phyloP scores from a whole-genome alignment of 1,139 yeast species.

The Yamadazyma trypodendri region DNA sequence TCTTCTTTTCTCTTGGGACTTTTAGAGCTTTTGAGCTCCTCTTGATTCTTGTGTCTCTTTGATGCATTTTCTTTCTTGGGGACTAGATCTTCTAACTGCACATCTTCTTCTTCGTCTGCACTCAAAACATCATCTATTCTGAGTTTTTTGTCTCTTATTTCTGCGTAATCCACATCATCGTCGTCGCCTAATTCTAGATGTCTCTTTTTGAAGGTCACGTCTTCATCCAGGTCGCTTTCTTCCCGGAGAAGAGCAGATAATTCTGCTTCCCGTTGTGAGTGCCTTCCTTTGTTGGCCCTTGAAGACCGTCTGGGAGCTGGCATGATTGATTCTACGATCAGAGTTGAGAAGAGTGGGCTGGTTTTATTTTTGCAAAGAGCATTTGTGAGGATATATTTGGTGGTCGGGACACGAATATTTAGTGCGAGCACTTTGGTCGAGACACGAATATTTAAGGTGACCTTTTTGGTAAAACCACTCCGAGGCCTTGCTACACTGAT shows the following conservation, averaged over 20 bases:
- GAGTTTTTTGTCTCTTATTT: slow-evolving; percentile 3
- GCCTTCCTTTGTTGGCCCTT: slow-evolving; percentile 43
- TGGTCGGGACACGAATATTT: no score
- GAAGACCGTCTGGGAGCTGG: slow-evolving; percentile 32
- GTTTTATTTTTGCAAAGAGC: background rate
- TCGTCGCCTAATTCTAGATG: slow-evolving; percentile 5
- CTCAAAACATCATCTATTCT: slow-evolving; percentile 5
- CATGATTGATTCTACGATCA: slow-evolving; percentile 1
- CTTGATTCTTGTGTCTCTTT: background rate
- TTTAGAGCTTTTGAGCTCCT: background rate
- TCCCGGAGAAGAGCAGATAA: background rate
- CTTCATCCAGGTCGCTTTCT: slow-evolving; percentile 1
- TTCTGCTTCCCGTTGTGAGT: slow-evolving; percentile 27
- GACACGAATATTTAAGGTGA: no score
- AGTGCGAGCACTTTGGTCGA: no score
- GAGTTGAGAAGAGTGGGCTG: background rate
- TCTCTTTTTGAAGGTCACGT: background rate
- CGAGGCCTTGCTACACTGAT: no score
- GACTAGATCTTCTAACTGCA: background rate
- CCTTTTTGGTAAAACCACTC: no score
- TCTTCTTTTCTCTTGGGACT: background rate
- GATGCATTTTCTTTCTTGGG: no score
- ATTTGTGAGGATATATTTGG: no score
- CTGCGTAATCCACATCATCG: slow-evolving; percentile 9
- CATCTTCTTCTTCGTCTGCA: slow-evolving; percentile 10